These are phyloP conservation scores for Verticillium nonalfalfae DNA, from an alignment of 2,329 filamentous ascomycete genomes.

Conservation along the genomic window DNA sequence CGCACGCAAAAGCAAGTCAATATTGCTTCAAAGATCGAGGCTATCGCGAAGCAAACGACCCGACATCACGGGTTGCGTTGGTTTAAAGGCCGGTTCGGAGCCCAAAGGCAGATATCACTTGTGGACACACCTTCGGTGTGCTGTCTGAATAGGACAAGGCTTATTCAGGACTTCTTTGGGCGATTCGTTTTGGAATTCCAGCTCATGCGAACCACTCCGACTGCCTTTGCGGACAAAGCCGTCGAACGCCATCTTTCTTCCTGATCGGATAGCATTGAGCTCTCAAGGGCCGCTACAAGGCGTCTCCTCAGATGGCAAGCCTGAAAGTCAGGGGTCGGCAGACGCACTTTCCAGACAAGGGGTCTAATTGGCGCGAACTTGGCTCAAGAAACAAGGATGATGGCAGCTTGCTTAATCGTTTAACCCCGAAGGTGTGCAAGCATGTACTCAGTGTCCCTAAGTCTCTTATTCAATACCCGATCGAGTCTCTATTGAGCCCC, in stretches of 20 bases:
- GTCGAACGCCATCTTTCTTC: background rate
- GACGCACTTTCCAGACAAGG: background rate
- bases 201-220: background rate
- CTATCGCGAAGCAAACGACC: background rate
- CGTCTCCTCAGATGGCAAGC: background rate
- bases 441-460: background rate
- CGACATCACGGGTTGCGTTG: background rate
- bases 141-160: background rate
- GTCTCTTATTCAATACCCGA: constrained; percentile 2
- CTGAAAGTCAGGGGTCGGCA: background rate
- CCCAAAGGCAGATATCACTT: background rate
- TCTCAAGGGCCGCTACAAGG: background rate
- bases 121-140: background rate
- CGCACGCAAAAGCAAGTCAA: background rate
- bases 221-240: background rate
- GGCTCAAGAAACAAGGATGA: background rate
- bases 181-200: background rate
- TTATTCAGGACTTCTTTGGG: background rate
- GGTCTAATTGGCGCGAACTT: background rate
- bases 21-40: background rate
- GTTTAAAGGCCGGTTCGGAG: background rate
- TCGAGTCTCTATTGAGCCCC: constrained; percentile 17
- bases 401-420: background rate
- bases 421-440: background rate
- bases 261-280: background rate